Conservation (phyloP, 768 basidiomycete genomes). For the Phylloporus sp. region DNA sequence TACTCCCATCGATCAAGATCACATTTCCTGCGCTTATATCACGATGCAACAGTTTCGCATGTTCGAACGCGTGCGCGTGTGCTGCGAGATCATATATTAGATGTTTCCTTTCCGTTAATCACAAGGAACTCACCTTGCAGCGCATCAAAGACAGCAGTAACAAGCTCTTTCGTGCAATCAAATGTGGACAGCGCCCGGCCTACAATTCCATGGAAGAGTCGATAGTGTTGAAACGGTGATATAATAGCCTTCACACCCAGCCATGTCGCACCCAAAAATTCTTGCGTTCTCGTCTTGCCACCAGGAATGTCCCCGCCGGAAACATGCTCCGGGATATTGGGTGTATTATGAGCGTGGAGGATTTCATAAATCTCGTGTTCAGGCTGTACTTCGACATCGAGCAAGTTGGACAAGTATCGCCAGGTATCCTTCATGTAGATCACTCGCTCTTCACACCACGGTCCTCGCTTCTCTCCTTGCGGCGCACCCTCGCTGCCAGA, state of each 20-base stretch:
- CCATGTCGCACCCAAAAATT: background rate
- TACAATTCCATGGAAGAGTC: background rate
- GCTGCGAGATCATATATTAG: background rate
- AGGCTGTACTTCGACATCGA: too few species aligned
- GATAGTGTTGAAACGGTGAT: background rate
- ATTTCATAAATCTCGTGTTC: too few species aligned
- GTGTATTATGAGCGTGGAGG: too few species aligned
- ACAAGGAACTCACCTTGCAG: background rate
- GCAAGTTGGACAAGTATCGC: too few species aligned
- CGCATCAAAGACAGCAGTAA: background rate
- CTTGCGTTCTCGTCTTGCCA: background rate
- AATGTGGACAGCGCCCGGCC: background rate
- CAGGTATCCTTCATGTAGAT: too few species aligned
- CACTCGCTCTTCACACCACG: too few species aligned
- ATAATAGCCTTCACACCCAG: background rate
- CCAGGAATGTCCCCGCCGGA: background rate
- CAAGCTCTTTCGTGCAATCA: background rate
- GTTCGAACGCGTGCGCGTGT: constrained; percentile 17
- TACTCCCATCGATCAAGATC: constrained; percentile 10
- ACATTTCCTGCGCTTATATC: constrained; percentile 28
- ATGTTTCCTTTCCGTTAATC: too few species aligned
- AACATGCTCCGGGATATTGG: background rate
- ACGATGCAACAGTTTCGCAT: constrained; percentile 21
- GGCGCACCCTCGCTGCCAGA: too few species aligned
- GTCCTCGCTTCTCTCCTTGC: too few species aligned